phyloP scores from a whole-genome alignment of 2,329 filamentous ascomycete genomes.

The Diaporthe vaccinii region DNA sequence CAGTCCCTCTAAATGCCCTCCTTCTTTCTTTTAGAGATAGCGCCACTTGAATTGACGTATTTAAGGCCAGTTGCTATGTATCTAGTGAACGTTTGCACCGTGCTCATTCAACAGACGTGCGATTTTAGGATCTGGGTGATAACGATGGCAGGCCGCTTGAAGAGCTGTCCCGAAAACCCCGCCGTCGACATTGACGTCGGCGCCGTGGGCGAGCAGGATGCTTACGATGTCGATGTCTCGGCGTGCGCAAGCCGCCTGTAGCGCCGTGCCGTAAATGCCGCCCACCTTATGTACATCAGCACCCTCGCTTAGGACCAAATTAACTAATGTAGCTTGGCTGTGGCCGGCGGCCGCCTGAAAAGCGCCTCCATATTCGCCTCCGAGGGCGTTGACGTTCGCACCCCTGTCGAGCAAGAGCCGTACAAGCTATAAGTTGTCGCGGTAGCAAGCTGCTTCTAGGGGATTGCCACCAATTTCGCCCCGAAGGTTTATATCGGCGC shows the following conservation, averaged over 20 bases:
- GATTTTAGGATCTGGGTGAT: fast-evolving
- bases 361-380: not conserved
- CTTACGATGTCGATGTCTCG: not conserved
- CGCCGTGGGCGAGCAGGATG: not conserved
- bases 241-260: not conserved
- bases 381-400: not conserved
- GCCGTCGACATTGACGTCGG: not conserved
- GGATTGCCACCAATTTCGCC: too few relatives aligned
- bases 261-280: not conserved
- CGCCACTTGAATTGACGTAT: too few relatives aligned
- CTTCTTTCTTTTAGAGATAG: too few relatives aligned
- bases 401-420: not conserved
- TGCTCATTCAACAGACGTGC: not conserved
- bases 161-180: not conserved
- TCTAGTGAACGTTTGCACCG: not conserved
- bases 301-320: not conserved
- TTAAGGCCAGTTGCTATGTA: too few relatives aligned
- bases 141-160: not conserved
- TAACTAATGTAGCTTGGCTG: fast-evolving
- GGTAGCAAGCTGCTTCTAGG: too few relatives aligned
- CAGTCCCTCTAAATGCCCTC: too few relatives aligned
- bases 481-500: not conserved
- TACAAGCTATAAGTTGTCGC: too few relatives aligned
- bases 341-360: not conserved
- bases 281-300: not conserved